phyloP scores from a whole-genome alignment of 805 yeast genomes.

The Hanseniaspora jakobsenii region DNA sequence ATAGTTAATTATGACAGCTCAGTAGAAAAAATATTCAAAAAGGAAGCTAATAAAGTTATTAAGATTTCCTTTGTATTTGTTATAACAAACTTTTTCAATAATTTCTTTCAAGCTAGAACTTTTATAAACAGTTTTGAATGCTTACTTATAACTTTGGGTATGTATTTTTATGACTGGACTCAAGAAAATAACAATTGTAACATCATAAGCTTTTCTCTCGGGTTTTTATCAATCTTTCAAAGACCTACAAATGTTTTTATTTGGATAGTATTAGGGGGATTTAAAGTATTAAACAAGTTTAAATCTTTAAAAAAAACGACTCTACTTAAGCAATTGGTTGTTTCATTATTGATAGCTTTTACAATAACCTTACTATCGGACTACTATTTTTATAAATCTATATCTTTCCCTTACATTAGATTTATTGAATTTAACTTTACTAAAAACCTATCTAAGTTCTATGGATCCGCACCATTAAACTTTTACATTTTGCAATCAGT shows the following conservation, averaged over 20 bases:
- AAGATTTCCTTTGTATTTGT: slow-evolving; percentile 22
- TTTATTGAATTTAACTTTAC: slow-evolving; percentile 71
- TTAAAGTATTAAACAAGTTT: slow-evolving; percentile 16
- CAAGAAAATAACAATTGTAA: slow-evolving; percentile 19
- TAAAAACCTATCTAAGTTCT: slow-evolving; percentile 61
- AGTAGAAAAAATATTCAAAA: slow-evolving; percentile 19
- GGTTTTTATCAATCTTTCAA: slow-evolving; percentile 52
- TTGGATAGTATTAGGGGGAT: slow-evolving; percentile 55
- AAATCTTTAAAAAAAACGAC: slow-evolving; percentile 3
- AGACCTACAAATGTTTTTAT: slow-evolving; percentile 75
- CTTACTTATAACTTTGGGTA: slow-evolving; percentile 52
- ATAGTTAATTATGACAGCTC: slow-evolving; percentile 12
- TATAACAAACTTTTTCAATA: slow-evolving; percentile 45
- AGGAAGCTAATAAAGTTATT: slow-evolving; percentile 16
- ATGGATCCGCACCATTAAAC: slow-evolving; percentile 75
- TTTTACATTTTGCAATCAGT: slow-evolving; percentile 75
- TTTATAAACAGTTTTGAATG: slow-evolving; percentile 78
- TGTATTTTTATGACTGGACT: slow-evolving; percentile 63
- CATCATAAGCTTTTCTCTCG: slow-evolving; percentile 37
- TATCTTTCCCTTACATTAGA: slow-evolving; percentile 51
- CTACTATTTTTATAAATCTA: slow-evolving; percentile 43
- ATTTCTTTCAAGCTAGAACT: slow-evolving; percentile 68
- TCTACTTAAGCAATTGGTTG: slow-evolving; percentile 17
- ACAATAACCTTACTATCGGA: slow-evolving; percentile 39
- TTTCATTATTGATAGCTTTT: slow-evolving; percentile 22